Evolutionary conservation across 768 basidiomycete species (phyloP).

Genomic region (Floccularia luteovirens): DNA sequence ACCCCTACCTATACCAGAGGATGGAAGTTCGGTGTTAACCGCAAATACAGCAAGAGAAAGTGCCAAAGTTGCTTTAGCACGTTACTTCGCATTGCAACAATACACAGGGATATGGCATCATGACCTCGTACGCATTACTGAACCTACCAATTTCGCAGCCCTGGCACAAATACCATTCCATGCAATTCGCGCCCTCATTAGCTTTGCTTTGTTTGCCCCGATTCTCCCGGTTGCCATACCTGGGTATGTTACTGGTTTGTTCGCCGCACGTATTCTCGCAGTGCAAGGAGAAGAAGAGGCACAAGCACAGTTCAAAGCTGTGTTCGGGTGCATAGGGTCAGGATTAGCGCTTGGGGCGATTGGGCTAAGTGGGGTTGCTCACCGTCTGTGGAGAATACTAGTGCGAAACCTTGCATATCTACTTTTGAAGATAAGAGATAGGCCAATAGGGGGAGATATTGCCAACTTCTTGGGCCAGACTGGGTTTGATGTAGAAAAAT

Average conservation of each 20-base stretch:
- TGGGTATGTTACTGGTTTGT: conserved; percentile 41
- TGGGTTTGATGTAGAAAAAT: no score
- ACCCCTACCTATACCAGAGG: neutral
- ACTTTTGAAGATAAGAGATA: no score
- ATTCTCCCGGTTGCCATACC: conserved; percentile 48
- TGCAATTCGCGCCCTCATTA: conserved; percentile 25
- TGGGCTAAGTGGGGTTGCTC: no score
- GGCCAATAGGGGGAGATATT: no score
- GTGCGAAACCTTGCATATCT: no score
- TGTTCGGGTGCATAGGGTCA: conserved; percentile 44
- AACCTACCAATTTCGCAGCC: no score
- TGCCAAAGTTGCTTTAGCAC: conserved; percentile 36
- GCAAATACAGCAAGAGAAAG: no score
- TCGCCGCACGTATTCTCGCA: conserved; percentile 35
- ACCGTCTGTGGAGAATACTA: no score
- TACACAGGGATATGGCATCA: conserved; percentile 43
- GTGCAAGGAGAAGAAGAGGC: conserved; percentile 53
- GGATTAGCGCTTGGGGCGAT: conserved; percentile 12
- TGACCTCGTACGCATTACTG: no score
- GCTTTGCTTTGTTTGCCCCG: conserved; percentile 31
- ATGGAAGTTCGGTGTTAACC: no score
- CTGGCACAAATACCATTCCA: conserved; percentile 2
- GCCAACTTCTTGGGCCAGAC: no score
- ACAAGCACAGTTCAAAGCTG: conserved; percentile 63
- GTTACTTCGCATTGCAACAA: conserved; percentile 49